Percentiles rank a stretch among this genome's conserved stretches.
Conservation (phyloP, 1,284 basidiomycete species). For the Trichosporon inkin region DNA sequence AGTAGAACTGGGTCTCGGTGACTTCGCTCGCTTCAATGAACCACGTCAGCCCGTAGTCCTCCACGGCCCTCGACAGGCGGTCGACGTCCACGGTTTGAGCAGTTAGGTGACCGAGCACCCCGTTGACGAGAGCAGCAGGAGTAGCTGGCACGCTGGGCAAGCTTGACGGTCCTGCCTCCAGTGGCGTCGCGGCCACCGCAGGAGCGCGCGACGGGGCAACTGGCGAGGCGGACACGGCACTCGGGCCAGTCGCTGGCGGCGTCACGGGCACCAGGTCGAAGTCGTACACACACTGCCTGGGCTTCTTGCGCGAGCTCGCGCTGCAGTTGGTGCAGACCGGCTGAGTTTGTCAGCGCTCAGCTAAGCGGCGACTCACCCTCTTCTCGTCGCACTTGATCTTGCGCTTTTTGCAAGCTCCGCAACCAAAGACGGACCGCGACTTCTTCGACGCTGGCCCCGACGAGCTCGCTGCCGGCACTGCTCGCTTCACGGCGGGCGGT, state of each 20-base stretch:
- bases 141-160: background rate
- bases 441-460: background rate
- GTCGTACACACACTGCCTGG: conserved; percentile 16
- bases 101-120: background rate
- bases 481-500: conserved; percentile 1
- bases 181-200: background rate
- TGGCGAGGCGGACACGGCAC: background rate
- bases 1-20: conserved; percentile 13
- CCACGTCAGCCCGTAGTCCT: conserved; percentile 18
- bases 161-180: background rate
- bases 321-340: conserved; percentile 19
- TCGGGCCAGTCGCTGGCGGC: conserved; percentile 2
- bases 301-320: conserved; percentile 12
- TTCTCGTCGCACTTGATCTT: conserved; percentile 21
- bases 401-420: conserved; percentile 18
- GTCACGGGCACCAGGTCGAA: conserved; percentile 12
- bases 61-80: background rate
- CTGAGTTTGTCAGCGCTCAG: background rate
- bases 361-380: conserved; percentile 3
- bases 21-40: conserved; percentile 19
- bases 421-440: conserved; percentile 18
- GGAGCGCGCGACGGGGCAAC: background rate
- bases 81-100: conserved; percentile 4
- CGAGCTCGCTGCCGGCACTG: background rate
- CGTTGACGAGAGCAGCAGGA: background rate